phyloP scores from a whole-genome alignment of 192 early-diverging fungal species.

The Coemansia sp. region DNA sequence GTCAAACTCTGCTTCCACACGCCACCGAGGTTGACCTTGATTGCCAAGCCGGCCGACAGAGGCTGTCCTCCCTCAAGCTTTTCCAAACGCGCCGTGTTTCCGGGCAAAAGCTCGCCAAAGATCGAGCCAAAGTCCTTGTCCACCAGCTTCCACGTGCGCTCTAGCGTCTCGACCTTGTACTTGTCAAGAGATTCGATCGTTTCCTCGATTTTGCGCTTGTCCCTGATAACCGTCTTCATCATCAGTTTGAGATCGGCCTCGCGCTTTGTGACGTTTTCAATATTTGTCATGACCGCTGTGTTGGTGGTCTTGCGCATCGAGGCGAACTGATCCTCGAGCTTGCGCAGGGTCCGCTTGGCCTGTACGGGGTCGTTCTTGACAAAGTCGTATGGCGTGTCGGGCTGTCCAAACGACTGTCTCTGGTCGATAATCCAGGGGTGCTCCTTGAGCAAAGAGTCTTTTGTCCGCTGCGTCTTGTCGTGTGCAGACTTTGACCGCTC shows the following conservation, averaged over 20 bases:
- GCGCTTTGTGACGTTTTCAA: slow-evolving; percentile 92
- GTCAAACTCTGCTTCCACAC: slow-evolving; percentile 97
- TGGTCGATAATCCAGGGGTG: slow-evolving; percentile 91
- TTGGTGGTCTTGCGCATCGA: slow-evolving; percentile 86
- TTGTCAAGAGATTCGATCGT: slow-evolving; percentile 89
- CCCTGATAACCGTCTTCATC: slow-evolving; percentile 86
- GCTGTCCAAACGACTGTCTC: slow-evolving; percentile 87
- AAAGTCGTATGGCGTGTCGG: slow-evolving; percentile 86
- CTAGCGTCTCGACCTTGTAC: slow-evolving; percentile 88
- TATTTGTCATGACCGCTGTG: slow-evolving; percentile 93
- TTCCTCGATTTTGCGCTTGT: slow-evolving; percentile 95
- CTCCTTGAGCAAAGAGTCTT: slow-evolving; percentile 59
- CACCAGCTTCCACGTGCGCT: slow-evolving; percentile 90
- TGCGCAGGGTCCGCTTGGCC: slow-evolving; percentile 71
- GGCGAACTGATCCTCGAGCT: slow-evolving; percentile 79
- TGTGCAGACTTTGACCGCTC: slow-evolving; percentile 73
- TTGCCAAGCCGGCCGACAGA: slow-evolving; percentile 86
- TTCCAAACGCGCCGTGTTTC: slow-evolving; percentile 87
- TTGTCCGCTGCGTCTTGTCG: slow-evolving; percentile 48
- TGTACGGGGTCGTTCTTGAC: slow-evolving; percentile 73
- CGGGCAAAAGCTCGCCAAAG: slow-evolving; percentile 92
- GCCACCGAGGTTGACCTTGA: slow-evolving; percentile 93
- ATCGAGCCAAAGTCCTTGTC: slow-evolving; percentile 96
- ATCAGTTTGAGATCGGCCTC: slow-evolving; percentile 82
- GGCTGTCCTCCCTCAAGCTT: slow-evolving; percentile 76